Base-by-base conservation (phyloP, 352 stramenopile species). In the Phytophthora rubi region DNA sequence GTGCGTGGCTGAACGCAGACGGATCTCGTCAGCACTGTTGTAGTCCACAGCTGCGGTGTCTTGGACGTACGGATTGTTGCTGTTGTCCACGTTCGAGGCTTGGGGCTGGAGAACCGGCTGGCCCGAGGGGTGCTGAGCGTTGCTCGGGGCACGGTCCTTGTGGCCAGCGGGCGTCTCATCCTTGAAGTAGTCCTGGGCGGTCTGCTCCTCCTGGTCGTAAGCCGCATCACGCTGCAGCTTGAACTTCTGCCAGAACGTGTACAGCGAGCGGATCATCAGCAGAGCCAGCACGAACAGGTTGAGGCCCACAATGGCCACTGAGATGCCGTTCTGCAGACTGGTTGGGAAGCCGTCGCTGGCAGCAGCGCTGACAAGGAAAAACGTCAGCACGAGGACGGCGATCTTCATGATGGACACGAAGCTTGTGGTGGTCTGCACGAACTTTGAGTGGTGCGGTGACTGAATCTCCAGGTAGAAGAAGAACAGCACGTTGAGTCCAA, bases 391-490 rank as follows among this genome's bases (percentile, higher is more conserved):
- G 18, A 92, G 80, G 37, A 88, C 78, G 12, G 83, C 77, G 61
- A 92, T 90, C 70, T 92, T 92, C 82, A 92, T 88, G 62, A 92
- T 82, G 32, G 79, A 88, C 47, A 92, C 83, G 54, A 92, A 89
- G 59, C 79, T 87, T 26, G 85, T 90, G 6, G 85, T 87, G 16
- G 81, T 90, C 71, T 92, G 85, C 44, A 90, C 79, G 42, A 92
- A 92, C 58, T 78, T 78, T 6, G 82, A 90, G 76, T 89, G 77
- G 76, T 91, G 80, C 37, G 85, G 85, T 21, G 81, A 87, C 64
- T 88, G 73, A 47, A 90, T 83, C 60, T 89, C 81, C 60, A 92
- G 55, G 59, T 90, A 90, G 59, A 92, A 88, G 65, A 92, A 91
- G 66, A 91, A 92, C 28, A 86, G 47, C 33, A 92, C 75, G 56